Conservation (phyloP, 2,329 filamentous ascomycete species). For the Hansfordia pulvinata region DNA sequence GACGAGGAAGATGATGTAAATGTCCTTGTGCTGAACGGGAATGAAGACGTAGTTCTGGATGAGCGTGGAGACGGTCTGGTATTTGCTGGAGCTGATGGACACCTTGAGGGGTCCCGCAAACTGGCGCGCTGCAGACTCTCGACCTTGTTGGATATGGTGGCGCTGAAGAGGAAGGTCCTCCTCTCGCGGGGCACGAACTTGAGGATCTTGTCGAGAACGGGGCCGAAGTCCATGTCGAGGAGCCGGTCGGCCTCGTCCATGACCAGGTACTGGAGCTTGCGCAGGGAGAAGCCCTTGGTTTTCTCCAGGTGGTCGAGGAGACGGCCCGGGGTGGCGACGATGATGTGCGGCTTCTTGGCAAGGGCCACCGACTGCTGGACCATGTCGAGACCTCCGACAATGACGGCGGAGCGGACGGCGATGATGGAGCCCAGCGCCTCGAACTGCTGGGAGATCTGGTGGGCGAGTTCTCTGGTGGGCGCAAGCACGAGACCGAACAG, state of each 20-base stretch:
- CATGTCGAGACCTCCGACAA: constrained; percentile 95
- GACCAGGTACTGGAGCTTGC: constrained; percentile 72
- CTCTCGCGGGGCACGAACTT: constrained; percentile 71
- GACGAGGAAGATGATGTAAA: constrained; percentile 73
- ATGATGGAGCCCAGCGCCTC: constrained; percentile 81
- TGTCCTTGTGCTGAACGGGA: constrained; percentile 77
- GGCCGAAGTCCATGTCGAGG: constrained; percentile 87
- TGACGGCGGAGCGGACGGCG: constrained; percentile 69
- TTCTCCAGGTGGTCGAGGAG: constrained; percentile 89
- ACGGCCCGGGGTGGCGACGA: constrained; percentile 84
- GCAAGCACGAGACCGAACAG: constrained; percentile 84
- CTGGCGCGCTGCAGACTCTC: constrained; percentile 86
- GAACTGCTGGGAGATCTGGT: constrained; percentile 79
- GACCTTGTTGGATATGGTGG: constrained; percentile 88
- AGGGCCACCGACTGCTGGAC: constrained; percentile 81
- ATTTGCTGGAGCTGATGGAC: constrained; percentile 68
- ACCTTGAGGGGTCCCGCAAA: constrained; percentile 75
- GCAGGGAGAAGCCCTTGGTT: constrained; percentile 86
- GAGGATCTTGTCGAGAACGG: constrained; percentile 83
- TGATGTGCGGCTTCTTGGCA: constrained; percentile 88
- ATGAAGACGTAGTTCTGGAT: constrained; percentile 80
- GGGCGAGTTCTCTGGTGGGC: constrained; percentile 84
- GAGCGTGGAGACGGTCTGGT: constrained; percentile 83
- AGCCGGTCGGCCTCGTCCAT: constrained; percentile 92
- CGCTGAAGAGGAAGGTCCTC: constrained; percentile 81